Evolutionary conservation across 441 rosid genomes (phyloP), one percentile per base, ranked within the genome.

Genomic region (Flueggea neowawraea): DNA sequence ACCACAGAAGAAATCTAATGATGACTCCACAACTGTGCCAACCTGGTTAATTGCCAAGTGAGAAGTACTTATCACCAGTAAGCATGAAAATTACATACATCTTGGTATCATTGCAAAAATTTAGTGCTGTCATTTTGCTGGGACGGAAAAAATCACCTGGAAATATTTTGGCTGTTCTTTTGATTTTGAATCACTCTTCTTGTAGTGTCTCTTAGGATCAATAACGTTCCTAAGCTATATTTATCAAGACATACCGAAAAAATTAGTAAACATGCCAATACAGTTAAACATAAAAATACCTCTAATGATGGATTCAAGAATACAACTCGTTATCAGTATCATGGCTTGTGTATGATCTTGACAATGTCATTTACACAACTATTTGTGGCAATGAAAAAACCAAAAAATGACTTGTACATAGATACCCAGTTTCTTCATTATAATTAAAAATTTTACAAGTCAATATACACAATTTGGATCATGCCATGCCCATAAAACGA

Each of bases 131-230:
- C 45, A 39, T 32, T 41, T 54, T 47, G 54, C 12, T 12, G 13
- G 53, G 16, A 15, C 32, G 64, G 39, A 62, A 50, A 58, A 36
- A 68, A 77, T 74, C 75, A 69, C 99, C 95, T 89, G 98, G 79
- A 91, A 91, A 78, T 91, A 89, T 63, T 91, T 89, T 47, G 92
- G 94, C 54, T 79, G 73, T 10, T 77, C 41, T 61, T 78, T 76
- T 52, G 95, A 75, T 55, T 74, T 75, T 31, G 94, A 74, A 52
- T 69, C 90, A 39, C 75, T 64, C 75, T 80, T 89, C 79, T 95
- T 91, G 75, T 83, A 95, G 80, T 89, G 98, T 62, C 85, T 78
- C 78, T 81, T 73, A 48, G 97, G 99, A 82, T 95, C 91, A 64
- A 91, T 60, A 28, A 70, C 96, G 65, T 65, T 67, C 74, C 98